Evolutionary conservation across 495 filamentous ascomycete species (phyloP).

Genomic region (Copromyces sp.): DNA sequence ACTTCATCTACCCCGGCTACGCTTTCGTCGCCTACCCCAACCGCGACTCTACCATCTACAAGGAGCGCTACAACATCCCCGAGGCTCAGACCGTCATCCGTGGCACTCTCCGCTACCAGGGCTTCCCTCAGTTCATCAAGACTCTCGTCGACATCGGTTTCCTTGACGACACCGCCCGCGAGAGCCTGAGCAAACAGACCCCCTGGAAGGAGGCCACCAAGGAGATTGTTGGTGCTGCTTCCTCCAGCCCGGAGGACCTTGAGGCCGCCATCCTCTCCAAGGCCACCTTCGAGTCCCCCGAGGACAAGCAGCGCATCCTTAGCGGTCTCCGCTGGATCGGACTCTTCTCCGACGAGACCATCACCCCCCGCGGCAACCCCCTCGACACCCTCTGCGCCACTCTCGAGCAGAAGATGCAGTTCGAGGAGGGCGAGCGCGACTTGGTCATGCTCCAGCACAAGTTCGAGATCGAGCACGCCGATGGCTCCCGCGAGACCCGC

Average conservation of each 20-base stretch:
- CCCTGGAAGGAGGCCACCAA: conserved; percentile 75
- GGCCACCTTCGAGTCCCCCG: conserved; percentile 55
- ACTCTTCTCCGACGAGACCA: conserved; percentile 67
- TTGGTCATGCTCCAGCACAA: conserved; percentile 79
- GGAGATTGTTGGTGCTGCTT: conserved; percentile 58
- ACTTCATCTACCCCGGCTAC: conserved; percentile 80
- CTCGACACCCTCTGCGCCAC: conserved; percentile 85
- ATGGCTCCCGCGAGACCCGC: conserved; percentile 57
- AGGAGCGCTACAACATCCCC: conserved; percentile 82
- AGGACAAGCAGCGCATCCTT: conserved; percentile 70
- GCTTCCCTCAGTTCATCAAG: conserved; percentile 82
- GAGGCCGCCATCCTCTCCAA: conserved; percentile 63
- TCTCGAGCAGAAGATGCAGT: conserved; percentile 88
- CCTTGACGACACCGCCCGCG: conserved; percentile 54
- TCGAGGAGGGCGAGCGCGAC: conserved; percentile 72
- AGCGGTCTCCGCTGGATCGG: conserved; percentile 78
- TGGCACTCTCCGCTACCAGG: conserved; percentile 73
- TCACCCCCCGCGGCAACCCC: conserved; percentile 66
- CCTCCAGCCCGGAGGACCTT: conserved; percentile 54
- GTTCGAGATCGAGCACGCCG: conserved; percentile 78
- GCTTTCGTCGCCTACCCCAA: conserved; percentile 92
- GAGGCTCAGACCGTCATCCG: conserved; percentile 63
- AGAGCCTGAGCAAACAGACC: conserved; percentile 50
- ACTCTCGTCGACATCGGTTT: conserved; percentile 82
- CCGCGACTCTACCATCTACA: conserved; percentile 78